A percentile compares a stretch with the other conserved stretches of the same genome.
phyloP scores from a whole-genome alignment of 179 eudicot species.

The Beta corolliflora region DNA sequence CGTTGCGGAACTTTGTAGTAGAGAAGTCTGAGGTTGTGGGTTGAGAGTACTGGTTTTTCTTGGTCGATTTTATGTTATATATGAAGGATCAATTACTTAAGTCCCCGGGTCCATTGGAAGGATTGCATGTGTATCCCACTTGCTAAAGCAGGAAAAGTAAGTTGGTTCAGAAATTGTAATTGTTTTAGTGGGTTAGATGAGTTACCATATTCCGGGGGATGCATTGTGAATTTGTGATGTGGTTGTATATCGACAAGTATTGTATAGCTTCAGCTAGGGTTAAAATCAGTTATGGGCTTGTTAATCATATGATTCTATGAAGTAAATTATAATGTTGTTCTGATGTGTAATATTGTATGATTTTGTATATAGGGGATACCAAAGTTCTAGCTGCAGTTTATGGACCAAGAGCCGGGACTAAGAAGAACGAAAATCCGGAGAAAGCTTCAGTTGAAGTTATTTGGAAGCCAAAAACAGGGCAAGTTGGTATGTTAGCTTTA shows the following conservation, averaged over 20 bases:
- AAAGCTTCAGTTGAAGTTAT: constrained; percentile 89
- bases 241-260: too few relatives aligned
- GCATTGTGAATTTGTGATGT: too few relatives aligned
- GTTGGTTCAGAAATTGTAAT: background rate
- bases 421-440: constrained; percentile 94
- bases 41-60: background rate
- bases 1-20: background rate
- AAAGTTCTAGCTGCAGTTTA: constrained; percentile 87
- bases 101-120: background rate
- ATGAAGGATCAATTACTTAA: background rate
- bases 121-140: background rate
- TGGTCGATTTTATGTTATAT: background rate
- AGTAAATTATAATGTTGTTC: background rate
- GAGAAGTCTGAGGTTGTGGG: background rate
- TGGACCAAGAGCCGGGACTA: constrained; percentile 94
- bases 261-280: too few relatives aligned
- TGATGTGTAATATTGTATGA: constrained; percentile 1
- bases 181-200: too few relatives aligned
- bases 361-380: constrained; percentile 61
- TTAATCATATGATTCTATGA: too few relatives aligned
- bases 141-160: background rate
- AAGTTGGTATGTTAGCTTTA: constrained; percentile 53
- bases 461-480: constrained; percentile 98
- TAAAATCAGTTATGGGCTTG: too few relatives aligned
- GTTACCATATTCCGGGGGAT: too few relatives aligned